Base-by-base conservation (phyloP, 2,329 filamentous ascomycete genomes). In the Penicillium sclerotigenum region DNA sequence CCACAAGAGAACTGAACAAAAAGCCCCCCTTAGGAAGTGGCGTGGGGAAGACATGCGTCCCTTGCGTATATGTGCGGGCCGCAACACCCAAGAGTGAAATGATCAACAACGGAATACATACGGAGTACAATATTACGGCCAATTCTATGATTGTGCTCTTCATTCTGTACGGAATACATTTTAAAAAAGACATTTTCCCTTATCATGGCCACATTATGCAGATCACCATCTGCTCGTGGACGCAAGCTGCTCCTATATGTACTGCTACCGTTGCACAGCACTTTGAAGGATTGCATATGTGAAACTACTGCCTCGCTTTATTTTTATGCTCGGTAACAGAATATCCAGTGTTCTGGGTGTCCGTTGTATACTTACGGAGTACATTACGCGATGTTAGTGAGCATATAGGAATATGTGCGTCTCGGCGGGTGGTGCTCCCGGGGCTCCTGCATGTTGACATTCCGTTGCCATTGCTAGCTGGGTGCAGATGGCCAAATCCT, bases 21-120 rank as follows among this genome's bases (percentile, higher is more conserved):
- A 24, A 33, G 9, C 4, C 38, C 16, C 22, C 29, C 37, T 31
- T n/a, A 18, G 28, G 31, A n/a, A 22, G 53, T 59, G 43, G 56
- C 53, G 29, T 45, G 14, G 20, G 33, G n/a, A 48, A 40, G n/a
- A 31, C 28, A 58, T 26, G 38, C 28, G 36, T 40, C 54, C 57
- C 57, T 59, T 59, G 57, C 57, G 54, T 53, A 34, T 26, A 6
- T 20, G 14, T 29, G 47, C 37, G 48, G 53, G 53, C 36, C 28
- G 45, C 42, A 52, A 47, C 52, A 48, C 24, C 31, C 14, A 41
- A 34, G 20, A 11, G 31, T 14, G 47, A 33, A 20, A 28, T 26
- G 48, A 52, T 52, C 43, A 52, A 55, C 47, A 43, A 28, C 33
- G 18, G 45, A 34, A 34, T 42, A 34, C 45, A 26, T 41, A 22